Evolutionary conservation across 2,329 filamentous ascomycete genomes (phyloP).

Genomic region (Xenoacremonium recifei): DNA sequence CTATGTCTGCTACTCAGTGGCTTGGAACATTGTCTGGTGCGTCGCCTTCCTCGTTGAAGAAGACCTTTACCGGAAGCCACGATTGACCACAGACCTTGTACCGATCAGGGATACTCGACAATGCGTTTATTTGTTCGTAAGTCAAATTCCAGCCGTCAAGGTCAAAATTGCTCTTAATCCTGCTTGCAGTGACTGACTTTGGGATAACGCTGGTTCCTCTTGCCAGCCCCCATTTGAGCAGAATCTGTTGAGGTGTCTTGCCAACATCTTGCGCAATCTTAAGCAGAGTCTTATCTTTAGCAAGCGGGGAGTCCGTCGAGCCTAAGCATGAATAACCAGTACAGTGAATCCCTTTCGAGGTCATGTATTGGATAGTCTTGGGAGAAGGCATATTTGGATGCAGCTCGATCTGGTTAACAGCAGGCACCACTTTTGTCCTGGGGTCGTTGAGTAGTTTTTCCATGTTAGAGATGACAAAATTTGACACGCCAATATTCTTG

Average conservation of each 20-base stretch:
- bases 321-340: constrained; percentile 63
- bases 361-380: constrained; percentile 53
- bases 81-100: no score
- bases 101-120: no score
- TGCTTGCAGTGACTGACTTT: constrained; percentile 65
- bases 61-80: no score
- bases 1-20: no score
- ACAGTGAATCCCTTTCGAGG: constrained; percentile 48
- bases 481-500: constrained; percentile 49
- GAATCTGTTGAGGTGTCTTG: constrained; percentile 50
- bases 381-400: constrained; percentile 46
- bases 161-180: constrained; percentile 50
- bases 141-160: no score
- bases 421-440: constrained; percentile 48
- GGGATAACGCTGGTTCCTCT: constrained; percentile 67
- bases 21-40: no score
- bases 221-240: constrained; percentile 60
- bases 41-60: no score
- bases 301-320: constrained; percentile 41
- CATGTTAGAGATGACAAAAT: constrained; percentile 45
- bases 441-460: constrained; percentile 23
- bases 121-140: no score
- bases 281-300: constrained; percentile 39
- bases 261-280: constrained; percentile 51
- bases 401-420: constrained; percentile 51